Evolutionary conservation across 1,284 basidiomycete species (phyloP).

Genomic region (Naganishia cerealis): DNA sequence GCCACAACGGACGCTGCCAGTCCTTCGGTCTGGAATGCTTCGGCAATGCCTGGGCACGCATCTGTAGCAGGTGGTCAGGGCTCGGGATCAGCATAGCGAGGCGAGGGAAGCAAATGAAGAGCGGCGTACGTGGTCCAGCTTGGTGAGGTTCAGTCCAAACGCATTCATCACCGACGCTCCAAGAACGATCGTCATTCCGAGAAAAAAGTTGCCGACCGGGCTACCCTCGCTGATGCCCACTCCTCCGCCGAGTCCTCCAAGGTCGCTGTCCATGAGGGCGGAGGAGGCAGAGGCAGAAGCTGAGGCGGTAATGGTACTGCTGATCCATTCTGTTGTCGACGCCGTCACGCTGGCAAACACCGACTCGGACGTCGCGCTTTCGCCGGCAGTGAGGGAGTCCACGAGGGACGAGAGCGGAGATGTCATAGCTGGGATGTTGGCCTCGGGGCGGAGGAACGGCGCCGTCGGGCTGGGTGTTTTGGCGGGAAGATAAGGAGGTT

Average conservation of each 20-base stretch:
- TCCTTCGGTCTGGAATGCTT: conserved; percentile 47
- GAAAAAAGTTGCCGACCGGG: conserved; percentile 47
- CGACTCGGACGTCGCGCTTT: background rate
- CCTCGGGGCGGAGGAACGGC: no score
- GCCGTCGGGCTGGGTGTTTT: no score
- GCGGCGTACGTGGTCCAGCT: conserved; percentile 49
- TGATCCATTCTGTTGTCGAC: background rate
- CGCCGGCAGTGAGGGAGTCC: conserved; percentile 1
- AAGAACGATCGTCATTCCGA: conserved; percentile 53
- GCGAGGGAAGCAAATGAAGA: background rate
- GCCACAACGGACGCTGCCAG: conserved; percentile 51
- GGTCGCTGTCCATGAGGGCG: background rate
- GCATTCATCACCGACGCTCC: conserved; percentile 50
- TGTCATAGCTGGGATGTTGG: conserved; percentile 11
- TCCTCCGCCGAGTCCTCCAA: conserved; percentile 7
- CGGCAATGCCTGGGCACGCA: conserved; percentile 46
- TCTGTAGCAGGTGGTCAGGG: conserved; percentile 10
- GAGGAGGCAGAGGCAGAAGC: background rate
- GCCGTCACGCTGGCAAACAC: background rate
- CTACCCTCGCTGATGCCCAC: conserved; percentile 14
- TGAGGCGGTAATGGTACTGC: background rate
- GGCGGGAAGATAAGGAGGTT: no score
- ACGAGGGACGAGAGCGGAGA: conserved; percentile 7
- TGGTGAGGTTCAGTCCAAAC: conserved; percentile 54
- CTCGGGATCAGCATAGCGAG: background rate